Percentiles rank a stretch among this genome's conserved stretches.
phyloP scores from a whole-genome alignment of 2,329 filamentous ascomycete genomes.

The Penicillium sumatraense region DNA sequence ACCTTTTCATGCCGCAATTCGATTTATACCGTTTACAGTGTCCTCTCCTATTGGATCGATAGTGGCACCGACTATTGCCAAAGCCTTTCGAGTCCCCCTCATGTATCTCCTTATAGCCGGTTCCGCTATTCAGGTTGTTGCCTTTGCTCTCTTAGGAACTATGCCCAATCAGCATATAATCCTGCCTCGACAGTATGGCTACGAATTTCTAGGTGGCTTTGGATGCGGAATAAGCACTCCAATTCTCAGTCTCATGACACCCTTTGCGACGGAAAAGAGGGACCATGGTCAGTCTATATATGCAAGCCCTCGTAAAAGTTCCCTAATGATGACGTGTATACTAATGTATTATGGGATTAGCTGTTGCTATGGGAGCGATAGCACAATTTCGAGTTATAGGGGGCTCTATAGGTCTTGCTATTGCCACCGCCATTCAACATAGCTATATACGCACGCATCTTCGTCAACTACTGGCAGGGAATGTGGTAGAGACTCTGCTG shows the following conservation, averaged over 20 bases:
- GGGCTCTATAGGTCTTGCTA: conserved; percentile 15
- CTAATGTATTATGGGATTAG: conserved; percentile 2
- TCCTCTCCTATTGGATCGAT: conserved; percentile 1
- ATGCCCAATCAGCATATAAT: background rate
- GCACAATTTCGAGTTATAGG: conserved; percentile 19
- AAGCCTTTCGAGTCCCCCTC: background rate
- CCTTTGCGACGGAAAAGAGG: conserved; percentile 1
- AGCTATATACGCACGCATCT: background rate
- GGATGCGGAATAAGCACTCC: background rate
- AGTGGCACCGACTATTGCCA: background rate
- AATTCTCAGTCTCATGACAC: conserved; percentile 5
- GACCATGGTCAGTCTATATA: background rate
- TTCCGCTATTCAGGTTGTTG: background rate
- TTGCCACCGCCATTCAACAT: conserved; percentile 12
- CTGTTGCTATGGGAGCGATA: conserved; percentile 18
- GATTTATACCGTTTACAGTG: conserved; percentile 7
- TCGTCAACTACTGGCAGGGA: background rate
- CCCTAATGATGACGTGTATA: background rate
- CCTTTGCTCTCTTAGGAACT: background rate
- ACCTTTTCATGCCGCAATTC: conserved; percentile 4
- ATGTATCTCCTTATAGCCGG: conserved; percentile 2
- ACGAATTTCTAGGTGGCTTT: conserved; percentile 5
- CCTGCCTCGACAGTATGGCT: conserved; percentile 5
- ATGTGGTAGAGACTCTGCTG: background rate
- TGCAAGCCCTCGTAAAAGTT: background rate